phyloP scores from a whole-genome alignment of 495 filamentous ascomycete species.

The Trichoderma reesei region DNA sequence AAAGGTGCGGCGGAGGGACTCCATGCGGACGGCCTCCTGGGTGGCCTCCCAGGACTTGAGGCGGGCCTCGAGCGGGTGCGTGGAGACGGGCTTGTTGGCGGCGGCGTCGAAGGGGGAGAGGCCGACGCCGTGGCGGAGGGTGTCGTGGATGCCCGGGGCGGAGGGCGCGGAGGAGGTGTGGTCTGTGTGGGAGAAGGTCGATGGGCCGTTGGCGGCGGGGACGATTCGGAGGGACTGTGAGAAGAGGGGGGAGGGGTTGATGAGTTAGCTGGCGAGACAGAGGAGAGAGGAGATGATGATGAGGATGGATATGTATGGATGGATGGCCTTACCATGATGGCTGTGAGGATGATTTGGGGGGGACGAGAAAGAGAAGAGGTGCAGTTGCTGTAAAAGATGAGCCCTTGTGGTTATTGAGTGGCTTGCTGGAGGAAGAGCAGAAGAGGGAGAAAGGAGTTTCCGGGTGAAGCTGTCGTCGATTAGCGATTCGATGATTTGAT shows the following conservation, averaged over 20 bases:
- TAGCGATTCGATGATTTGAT: background rate
- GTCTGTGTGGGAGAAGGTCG: conserved; percentile 48
- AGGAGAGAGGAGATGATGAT: conserved; percentile 1
- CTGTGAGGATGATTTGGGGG: conserved; percentile 6
- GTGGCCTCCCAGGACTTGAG: conserved; percentile 75
- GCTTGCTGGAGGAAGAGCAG: no score
- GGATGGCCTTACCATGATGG: conserved; percentile 38
- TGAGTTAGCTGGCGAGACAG: conserved; percentile 12
- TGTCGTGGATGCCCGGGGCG: conserved; percentile 85
- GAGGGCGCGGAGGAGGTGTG: conserved; percentile 64
- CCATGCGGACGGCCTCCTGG: conserved; percentile 81
- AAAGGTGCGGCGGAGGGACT: conserved; percentile 69
- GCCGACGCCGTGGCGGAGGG: conserved; percentile 70
- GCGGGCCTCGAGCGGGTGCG: conserved; percentile 86
- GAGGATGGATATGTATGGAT: background rate
- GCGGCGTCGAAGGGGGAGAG: conserved; percentile 36
- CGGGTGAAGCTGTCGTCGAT: background rate
- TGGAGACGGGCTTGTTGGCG: conserved; percentile 38
- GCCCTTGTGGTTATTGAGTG: no score
- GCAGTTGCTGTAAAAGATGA: background rate
- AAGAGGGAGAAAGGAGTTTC: background rate
- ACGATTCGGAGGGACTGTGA: conserved; percentile 79
- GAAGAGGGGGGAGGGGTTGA: conserved; percentile 11
- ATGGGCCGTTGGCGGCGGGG: conserved; percentile 51
- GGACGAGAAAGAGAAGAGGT: background rate